A percentile compares a stretch with the other conserved stretches of the same genome.
Conservation (phyloP, 495 filamentous ascomycete genomes). For the Penicillium cosmopolitanum region DNA sequence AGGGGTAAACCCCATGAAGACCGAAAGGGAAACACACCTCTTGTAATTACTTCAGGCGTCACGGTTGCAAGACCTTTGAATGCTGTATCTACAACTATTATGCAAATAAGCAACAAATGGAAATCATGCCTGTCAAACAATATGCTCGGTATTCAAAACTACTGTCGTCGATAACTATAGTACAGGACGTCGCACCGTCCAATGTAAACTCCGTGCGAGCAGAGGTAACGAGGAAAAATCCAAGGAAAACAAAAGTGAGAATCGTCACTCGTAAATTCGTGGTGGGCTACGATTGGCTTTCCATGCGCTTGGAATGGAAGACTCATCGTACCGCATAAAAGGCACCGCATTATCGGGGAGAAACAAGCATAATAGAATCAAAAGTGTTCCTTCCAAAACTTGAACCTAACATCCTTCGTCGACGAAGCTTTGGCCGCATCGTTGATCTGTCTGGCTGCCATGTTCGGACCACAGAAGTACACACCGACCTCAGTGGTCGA, state of each 20-base stretch:
- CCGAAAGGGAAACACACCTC: too few relatives aligned
- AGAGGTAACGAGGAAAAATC: neutral
- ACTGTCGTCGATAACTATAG: conserved; percentile 19
- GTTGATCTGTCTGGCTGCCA: conserved; percentile 82
- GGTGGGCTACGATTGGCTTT: conserved; percentile 5
- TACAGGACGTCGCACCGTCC: conserved; percentile 19
- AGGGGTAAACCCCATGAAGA: too few relatives aligned
- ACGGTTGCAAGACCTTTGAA: too few relatives aligned
- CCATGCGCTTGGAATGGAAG: too few relatives aligned
- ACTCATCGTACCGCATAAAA: neutral
- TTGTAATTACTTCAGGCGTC: too few relatives aligned
- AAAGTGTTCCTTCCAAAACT: conserved; percentile 99
- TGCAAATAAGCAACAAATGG: neutral
- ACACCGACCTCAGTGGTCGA: conserved; percentile 87
- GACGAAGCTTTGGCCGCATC: conserved; percentile 73
- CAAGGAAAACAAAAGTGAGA: conserved; percentile 11
- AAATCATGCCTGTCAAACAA: neutral
- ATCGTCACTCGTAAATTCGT: conserved; percentile 32
- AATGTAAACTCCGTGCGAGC: conserved; percentile 7
- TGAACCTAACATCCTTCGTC: conserved; percentile 81
- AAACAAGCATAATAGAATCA: conserved; percentile 23
- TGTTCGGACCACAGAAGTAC: conserved; percentile 92
- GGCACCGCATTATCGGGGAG: conserved; percentile 3
- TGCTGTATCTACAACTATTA: too few relatives aligned
- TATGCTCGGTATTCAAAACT: neutral